Conservation (phyloP, 106 monocot species). For the Dendrobium huoshanense region DNA sequence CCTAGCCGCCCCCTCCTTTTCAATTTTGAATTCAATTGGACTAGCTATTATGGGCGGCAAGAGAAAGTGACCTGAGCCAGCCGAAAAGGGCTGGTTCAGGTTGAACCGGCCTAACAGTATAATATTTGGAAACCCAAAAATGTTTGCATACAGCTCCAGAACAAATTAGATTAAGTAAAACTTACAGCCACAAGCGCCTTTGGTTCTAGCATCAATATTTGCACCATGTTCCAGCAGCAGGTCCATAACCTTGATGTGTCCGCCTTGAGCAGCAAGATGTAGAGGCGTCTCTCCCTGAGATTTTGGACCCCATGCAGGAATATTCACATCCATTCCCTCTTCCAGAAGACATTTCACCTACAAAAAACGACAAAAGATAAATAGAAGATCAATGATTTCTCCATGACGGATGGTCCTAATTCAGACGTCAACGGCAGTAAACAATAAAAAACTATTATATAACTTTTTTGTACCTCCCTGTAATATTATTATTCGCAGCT, state of each 20-base stretch:
- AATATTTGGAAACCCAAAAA: too few relatives aligned
- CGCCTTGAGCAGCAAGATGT: constrained; percentile 94
- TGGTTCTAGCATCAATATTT: constrained; percentile 94
- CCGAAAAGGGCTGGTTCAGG: too few relatives aligned
- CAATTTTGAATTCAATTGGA: too few relatives aligned
- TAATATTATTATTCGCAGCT: too few relatives aligned
- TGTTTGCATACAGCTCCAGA: neutral
- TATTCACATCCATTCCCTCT: constrained; percentile 82
- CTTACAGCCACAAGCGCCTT: constrained; percentile 98
- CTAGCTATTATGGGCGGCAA: too few relatives aligned
- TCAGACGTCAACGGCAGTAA: neutral
- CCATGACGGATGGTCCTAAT: neutral
- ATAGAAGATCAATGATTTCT: neutral
- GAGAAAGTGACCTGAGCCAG: too few relatives aligned
- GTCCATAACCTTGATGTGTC: constrained; percentile 95
- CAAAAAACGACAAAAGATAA: neutral
- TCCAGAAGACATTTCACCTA: constrained; percentile 80
- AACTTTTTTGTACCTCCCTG: too few relatives aligned
- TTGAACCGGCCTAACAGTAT: too few relatives aligned
- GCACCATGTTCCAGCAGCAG: constrained; percentile 87
- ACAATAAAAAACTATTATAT: neutral
- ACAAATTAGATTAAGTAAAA: neutral
- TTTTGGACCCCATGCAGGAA: constrained; percentile 81
- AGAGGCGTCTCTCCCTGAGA: constrained; percentile 90
- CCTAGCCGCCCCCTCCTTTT: too few relatives aligned